These are phyloP conservation scores for Teratosphaeria zuluensis DNA, from an alignment of 2,329 filamentous ascomycete species.

Conservation along the genomic window DNA sequence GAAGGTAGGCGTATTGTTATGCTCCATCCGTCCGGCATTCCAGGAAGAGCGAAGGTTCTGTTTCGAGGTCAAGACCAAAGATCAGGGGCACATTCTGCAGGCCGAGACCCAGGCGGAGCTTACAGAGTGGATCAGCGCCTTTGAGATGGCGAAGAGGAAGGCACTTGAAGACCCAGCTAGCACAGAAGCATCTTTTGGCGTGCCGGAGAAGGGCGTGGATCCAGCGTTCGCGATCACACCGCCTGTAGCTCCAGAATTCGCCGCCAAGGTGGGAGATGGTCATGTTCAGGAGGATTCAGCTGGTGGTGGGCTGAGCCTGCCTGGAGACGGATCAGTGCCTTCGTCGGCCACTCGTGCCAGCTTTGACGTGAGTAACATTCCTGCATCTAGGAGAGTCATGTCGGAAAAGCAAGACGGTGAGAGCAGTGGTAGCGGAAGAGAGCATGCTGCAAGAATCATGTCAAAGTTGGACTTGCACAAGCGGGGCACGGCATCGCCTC, in stretches of 20 bases:
- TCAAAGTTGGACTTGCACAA: conserved; percentile 85
- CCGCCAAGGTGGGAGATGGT: conserved; percentile 64
- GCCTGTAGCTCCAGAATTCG: conserved; percentile 81
- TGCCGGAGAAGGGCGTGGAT: conserved; percentile 34
- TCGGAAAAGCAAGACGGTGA: conserved; percentile 44
- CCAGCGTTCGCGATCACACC: conserved; percentile 89
- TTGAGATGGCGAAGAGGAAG: conserved; percentile 87
- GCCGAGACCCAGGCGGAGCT: conserved; percentile 84
- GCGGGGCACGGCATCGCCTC: conserved; percentile 47
- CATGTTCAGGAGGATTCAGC: conserved; percentile 29
- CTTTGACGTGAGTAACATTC: conserved; percentile 58
- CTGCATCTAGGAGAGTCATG: conserved; percentile 35
- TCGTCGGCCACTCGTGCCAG: conserved; percentile 57
- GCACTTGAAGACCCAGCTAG: conserved; percentile 66
- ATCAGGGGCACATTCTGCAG: conserved; percentile 77
- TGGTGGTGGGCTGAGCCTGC: conserved; percentile 24
- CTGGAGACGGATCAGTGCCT: conserved; percentile 43
- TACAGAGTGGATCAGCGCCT: conserved; percentile 89
- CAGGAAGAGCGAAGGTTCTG: conserved; percentile 92
- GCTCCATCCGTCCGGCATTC: conserved; percentile 81
- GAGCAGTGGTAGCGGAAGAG: conserved; percentile 47
- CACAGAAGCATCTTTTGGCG: conserved; percentile 34
- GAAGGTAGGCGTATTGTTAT: conserved; percentile 88
- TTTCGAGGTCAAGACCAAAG: conserved; percentile 98
- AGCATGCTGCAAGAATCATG: conserved; percentile 81